Evolutionary conservation across 257 asterid genomes (phyloP).

Genomic region (Thymus quinquecostatus): DNA sequence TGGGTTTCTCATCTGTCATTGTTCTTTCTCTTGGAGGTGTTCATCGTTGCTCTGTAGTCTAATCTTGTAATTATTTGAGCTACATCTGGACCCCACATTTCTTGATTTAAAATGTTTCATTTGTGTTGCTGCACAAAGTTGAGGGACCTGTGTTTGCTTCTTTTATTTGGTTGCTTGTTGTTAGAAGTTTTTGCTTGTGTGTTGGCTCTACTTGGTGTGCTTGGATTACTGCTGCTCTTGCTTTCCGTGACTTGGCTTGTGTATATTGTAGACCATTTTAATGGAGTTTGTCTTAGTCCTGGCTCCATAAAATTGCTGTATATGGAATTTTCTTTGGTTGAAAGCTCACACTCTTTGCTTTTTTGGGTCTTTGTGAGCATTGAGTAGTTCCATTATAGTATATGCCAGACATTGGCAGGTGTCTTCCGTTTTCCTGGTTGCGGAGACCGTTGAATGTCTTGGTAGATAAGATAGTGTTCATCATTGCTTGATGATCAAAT

Average conservation of each 20-base stretch:
- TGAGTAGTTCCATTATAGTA: neutral
- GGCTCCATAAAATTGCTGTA: neutral
- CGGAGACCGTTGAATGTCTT: conserved; percentile 47
- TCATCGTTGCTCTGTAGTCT: conserved; percentile 47
- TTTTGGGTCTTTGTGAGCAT: neutral
- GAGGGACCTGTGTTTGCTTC: neutral
- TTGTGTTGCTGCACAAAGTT: neutral
- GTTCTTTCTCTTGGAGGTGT: conserved; percentile 49
- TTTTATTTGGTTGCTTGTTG: neutral
- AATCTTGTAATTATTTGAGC: conserved; percentile 37
- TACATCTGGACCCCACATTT: conserved; percentile 49
- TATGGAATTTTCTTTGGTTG: neutral
- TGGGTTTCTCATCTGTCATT: conserved; percentile 42
- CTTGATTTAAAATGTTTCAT: neutral
- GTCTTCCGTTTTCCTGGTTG: conserved; percentile 39
- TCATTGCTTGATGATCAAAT: conserved; percentile 37
- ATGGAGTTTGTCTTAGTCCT: too few species aligned
- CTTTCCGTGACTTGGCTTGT: too few species aligned
- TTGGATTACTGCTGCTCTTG: too few species aligned
- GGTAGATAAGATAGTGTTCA: conserved; percentile 33
- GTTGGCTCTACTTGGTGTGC: too few species aligned
- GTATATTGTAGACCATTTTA: neutral
- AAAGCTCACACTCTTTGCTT: neutral
- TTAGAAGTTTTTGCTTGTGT: too few species aligned
- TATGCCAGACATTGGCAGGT: conserved; percentile 43